phyloP scores from a whole-genome alignment of 768 basidiomycete species.

The Hydnum rufescens region DNA sequence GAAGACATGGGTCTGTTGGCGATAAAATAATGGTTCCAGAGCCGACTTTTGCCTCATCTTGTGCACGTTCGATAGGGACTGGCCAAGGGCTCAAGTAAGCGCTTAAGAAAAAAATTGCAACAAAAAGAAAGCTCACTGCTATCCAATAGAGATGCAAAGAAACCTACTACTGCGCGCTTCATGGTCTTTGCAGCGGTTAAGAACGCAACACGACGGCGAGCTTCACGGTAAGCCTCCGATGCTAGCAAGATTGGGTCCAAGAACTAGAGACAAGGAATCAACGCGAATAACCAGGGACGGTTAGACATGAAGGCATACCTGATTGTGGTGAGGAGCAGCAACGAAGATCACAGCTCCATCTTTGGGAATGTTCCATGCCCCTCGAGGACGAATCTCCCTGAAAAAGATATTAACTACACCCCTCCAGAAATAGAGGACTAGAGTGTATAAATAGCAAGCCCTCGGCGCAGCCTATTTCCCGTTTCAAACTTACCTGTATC shows the following conservation, averaged over 20 bases:
- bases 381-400: constrained; percentile 81
- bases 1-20: constrained; percentile 53
- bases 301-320: constrained; percentile 28
- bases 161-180: constrained; percentile 58
- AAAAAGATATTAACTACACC: constrained; percentile 47
- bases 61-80: constrained; percentile 91
- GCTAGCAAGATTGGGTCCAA: constrained; percentile 75
- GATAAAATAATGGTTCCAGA: constrained; percentile 53
- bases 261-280: constrained; percentile 35
- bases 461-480: too few species aligned
- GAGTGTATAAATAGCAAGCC: too few species aligned
- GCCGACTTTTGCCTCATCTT: constrained; percentile 63
- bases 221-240: constrained; percentile 72
- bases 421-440: constrained; percentile 68
- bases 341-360: constrained; percentile 87
- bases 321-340: constrained; percentile 82
- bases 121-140: constrained; percentile 41
- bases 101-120: constrained; percentile 1
- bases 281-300: too few species aligned
- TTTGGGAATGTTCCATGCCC: constrained; percentile 83
- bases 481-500: too few species aligned
- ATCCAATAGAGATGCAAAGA: constrained; percentile 64
- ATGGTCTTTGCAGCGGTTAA: constrained; percentile 80
- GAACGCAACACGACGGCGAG: constrained; percentile 62
- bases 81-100: background rate